These are phyloP conservation scores for Melampsora larici-populina DNA, from an alignment of 1,284 basidiomycete species.

Conservation along the genomic window DNA sequence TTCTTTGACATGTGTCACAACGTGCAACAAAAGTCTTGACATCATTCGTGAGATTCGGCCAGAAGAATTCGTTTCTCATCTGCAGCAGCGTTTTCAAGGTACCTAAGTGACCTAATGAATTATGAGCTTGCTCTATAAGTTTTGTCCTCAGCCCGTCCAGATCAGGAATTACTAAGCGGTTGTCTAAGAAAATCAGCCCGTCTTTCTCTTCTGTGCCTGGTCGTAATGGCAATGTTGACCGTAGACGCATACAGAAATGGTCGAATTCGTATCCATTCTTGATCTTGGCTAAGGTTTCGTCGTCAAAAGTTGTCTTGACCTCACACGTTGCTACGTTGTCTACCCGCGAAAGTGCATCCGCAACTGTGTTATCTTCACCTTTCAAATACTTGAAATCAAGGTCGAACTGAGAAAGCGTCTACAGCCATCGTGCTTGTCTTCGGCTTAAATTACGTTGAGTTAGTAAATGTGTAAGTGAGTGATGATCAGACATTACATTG, in stretches of 20 bases:
- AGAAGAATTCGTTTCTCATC: constrained; percentile 1
- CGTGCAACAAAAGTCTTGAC: background rate
- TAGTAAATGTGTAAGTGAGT: too few species aligned
- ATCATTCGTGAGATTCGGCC: background rate
- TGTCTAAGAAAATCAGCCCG: constrained; percentile 10
- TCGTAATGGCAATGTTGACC: background rate
- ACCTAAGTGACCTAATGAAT: background rate
- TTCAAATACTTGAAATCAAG: background rate
- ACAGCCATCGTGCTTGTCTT: too few species aligned
- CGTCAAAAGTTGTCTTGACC: background rate
- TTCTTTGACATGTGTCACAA: background rate
- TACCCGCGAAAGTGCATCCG: background rate
- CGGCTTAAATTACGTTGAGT: too few species aligned
- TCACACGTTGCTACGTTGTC: too few species aligned
- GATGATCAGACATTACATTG: too few species aligned
- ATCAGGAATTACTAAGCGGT: background rate
- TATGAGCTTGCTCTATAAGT: background rate
- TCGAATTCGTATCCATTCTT: background rate
- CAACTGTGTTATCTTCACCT: background rate
- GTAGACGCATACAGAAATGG: background rate
- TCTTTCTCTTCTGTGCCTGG: background rate
- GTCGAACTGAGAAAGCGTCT: background rate
- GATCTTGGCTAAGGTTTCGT: background rate
- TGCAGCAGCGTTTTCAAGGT: background rate
- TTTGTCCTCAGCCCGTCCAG: background rate